A percentile compares a stretch with the other conserved stretches of the same genome.
These are phyloP conservation scores for Pichia heedii DNA, from an alignment of 805 yeast genomes.

Conservation along the genomic window DNA sequence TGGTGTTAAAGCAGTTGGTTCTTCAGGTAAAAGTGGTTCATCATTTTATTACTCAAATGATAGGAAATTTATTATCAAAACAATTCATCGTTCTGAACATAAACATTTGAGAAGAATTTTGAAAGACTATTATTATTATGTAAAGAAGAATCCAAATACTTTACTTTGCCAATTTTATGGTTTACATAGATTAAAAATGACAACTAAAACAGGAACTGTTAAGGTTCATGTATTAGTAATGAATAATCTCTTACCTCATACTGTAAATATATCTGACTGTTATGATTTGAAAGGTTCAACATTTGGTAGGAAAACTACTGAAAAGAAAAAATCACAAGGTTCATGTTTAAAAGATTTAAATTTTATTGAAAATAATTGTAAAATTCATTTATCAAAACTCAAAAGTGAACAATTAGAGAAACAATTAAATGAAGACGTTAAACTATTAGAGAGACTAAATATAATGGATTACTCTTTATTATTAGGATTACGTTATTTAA, in stretches of 20 bases:
- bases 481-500: slow-evolving; percentile 77
- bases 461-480: slow-evolving; percentile 94
- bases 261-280: slow-evolving; percentile 72
- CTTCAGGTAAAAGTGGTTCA: slow-evolving; percentile 96
- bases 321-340: slow-evolving; percentile 23
- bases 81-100: slow-evolving; percentile 91
- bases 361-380: slow-evolving; percentile 63
- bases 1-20: slow-evolving; percentile 81
- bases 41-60: slow-evolving; percentile 94
- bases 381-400: slow-evolving; percentile 66
- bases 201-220: slow-evolving; percentile 43
- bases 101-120: slow-evolving; percentile 66
- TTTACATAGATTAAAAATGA: slow-evolving; percentile 85
- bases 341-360: slow-evolving; percentile 77
- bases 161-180: slow-evolving; percentile 95
- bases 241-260: slow-evolving; percentile 96
- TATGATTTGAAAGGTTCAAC: slow-evolving; percentile 93
- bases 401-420: slow-evolving; percentile 50
- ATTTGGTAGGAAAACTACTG: slow-evolving; percentile 59
- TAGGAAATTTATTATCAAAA: slow-evolving; percentile 87
- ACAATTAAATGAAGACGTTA: slow-evolving; percentile 72
- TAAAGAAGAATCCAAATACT: slow-evolving; percentile 77
- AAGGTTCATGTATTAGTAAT: slow-evolving; percentile 90
- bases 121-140: slow-evolving; percentile 71
- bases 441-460: slow-evolving; percentile 60